These are phyloP conservation scores for Magnolia kwangsiensis DNA, from an alignment of 164 flowering plant species.

Conservation along the genomic window DNA sequence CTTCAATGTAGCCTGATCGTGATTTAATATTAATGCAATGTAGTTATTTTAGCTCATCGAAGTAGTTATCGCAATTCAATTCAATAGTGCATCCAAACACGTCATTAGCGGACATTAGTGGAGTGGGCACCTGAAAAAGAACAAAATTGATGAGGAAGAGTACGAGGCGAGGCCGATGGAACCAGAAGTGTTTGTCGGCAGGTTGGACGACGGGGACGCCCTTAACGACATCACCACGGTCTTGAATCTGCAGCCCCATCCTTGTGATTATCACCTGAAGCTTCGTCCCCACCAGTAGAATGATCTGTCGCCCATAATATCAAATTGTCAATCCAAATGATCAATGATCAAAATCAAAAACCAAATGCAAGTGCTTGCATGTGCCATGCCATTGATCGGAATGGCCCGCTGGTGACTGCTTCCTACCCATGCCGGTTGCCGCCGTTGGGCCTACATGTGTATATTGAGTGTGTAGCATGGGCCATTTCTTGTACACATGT, in stretches of 20 bases:
- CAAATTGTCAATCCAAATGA: not conserved
- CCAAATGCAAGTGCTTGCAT: not conserved
- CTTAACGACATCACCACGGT: conserved; percentile 68
- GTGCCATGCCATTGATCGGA: too few species aligned
- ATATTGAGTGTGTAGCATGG: too few species aligned
- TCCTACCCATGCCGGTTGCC: too few species aligned
- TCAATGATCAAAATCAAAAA: too few species aligned
- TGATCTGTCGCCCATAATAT: conserved; percentile 36
- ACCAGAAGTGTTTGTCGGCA: conserved; percentile 82
- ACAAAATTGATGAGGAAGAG: conserved; percentile 76
- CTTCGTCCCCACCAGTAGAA: conserved; percentile 77
- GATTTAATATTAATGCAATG: too few species aligned
- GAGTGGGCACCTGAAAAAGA: conserved; percentile 62
- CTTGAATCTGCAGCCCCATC: conserved; percentile 73
- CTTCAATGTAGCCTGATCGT: too few species aligned
- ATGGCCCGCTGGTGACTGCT: too few species aligned
- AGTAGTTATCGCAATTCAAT: too few species aligned
- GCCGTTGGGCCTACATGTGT: too few species aligned
- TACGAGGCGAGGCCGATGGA: conserved; percentile 68
- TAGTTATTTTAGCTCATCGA: too few species aligned
- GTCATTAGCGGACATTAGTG: not conserved
- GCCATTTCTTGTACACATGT: too few species aligned
- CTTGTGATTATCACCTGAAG: conserved; percentile 81
- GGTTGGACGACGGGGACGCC: conserved; percentile 74
- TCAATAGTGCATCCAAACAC: not conserved